Base-by-base conservation (phyloP, 495 filamentous ascomycete species). In the Penicillium argentinense region DNA sequence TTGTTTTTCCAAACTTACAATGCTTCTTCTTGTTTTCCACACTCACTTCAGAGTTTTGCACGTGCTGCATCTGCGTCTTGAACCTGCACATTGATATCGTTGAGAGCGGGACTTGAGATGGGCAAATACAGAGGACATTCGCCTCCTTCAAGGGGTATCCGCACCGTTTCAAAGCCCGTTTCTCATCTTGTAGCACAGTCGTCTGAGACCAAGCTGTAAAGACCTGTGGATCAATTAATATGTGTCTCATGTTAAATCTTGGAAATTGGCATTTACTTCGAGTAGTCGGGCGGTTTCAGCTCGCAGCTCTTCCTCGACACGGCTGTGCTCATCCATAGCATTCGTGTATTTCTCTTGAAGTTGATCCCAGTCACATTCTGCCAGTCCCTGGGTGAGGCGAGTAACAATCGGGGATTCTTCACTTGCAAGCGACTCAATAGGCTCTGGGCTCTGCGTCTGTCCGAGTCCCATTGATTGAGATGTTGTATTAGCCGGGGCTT, bases 11-110 rank as follows among this genome's bases (percentile, higher is more conserved):
- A 22, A 13, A 69, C 82, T 64, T 69, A 90, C 87, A 83, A 55
- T 92, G 88, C 37, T 80, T 71, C 59, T 84, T 84, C 71, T 87
- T 91, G 48, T 82, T 78, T 52, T 82, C 76, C 34, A 93, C 61
- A 5, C 65, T 76, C 28, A 78, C 67, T 57, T 95, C 89, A 0
- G 80, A 78, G 18, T 83, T 79, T 39, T 83, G 80, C 17, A 93
- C 87, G 54, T 85, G 84, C 54, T 79, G 70, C 67, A 86, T 81
- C 36, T 89, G 81, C 8, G 88, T 95, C 55, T 85, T 84, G 24
- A 95, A 74, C 42, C 88, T 87, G 48, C 8, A 13, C 5, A 3
- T 29, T 21, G n/a, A n/a, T n/a, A n/a, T n/a, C n/a, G n/a, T n/a
- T n/a, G n/a, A n/a, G n/a, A n/a, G n/a, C n/a, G n/a, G n/a, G n/a